phyloP scores from a whole-genome alignment of 1,139 yeast species.

The Protomyces inundatus region DNA sequence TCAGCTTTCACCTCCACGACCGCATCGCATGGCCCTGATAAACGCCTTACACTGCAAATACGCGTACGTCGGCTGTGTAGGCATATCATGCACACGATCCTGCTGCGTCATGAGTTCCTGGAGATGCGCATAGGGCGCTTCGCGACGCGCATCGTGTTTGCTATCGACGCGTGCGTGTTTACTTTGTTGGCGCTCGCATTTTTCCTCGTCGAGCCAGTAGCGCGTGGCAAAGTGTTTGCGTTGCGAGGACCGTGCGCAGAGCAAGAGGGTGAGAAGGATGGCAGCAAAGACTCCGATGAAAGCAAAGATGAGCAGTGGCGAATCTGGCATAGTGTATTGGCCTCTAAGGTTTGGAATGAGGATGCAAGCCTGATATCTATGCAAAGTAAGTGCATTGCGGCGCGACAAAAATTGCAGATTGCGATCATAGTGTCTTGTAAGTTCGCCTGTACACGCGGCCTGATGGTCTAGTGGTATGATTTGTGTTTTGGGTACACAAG shows the following conservation, averaged over 20 bases:
- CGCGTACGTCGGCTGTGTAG: neutral
- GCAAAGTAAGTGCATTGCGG: too few species aligned
- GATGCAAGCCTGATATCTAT: too few species aligned
- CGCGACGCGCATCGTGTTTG: neutral
- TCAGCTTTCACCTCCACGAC: neutral
- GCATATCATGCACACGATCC: neutral
- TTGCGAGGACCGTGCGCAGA: neutral
- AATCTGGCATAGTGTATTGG: too few species aligned
- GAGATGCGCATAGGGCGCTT: neutral
- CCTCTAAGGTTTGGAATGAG: too few species aligned
- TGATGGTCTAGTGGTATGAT: slow-evolving; percentile 42
- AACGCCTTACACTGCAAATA: neutral
- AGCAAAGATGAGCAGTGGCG: too few species aligned
- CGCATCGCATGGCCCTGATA: neutral
- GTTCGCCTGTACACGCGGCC: slow-evolving; percentile 32
- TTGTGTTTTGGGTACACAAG: slow-evolving; percentile 45
- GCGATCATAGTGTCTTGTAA: too few species aligned
- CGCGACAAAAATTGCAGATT: too few species aligned
- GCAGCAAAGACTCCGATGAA: neutral
- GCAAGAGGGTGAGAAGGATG: neutral
- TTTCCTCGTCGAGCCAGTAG: neutral
- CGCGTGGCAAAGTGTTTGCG: neutral
- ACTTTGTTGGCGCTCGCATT: neutral
- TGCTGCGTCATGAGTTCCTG: neutral
- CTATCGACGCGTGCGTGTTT: neutral